phyloP scores from a whole-genome alignment of 192 early-diverging fungal genomes.

The Geranomyces variabilis region DNA sequence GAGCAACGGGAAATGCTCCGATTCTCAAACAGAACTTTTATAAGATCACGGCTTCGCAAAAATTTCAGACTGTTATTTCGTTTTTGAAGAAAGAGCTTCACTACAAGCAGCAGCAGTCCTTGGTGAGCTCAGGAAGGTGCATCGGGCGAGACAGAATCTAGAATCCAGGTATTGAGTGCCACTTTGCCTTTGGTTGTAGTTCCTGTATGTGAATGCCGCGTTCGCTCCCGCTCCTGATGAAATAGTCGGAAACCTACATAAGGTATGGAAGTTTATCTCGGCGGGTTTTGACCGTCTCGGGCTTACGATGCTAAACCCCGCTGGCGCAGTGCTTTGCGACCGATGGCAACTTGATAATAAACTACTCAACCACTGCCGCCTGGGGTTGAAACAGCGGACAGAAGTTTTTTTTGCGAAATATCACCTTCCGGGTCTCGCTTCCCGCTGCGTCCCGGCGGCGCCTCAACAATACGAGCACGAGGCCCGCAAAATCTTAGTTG shows the following conservation, averaged over 20 bases:
- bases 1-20: conserved; percentile 84
- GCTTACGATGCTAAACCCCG: not conserved
- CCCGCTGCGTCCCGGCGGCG: too few relatives aligned
- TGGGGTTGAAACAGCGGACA: conserved; percentile 72
- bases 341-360: conserved; percentile 81
- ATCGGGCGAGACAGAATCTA: too few relatives aligned
- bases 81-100: conserved; percentile 84
- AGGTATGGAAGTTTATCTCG: conserved; percentile 50
- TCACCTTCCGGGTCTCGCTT: too few relatives aligned
- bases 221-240: conserved; percentile 95
- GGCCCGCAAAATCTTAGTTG: too few relatives aligned
- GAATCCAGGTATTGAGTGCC: too few relatives aligned
- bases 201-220: conserved; percentile 91
- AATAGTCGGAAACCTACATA: conserved; percentile 76
- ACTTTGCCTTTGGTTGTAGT: conserved; percentile 48
- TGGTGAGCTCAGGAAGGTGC: conserved; percentile 53
- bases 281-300: too few relatives aligned
- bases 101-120: conserved; percentile 71
- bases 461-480: too few relatives aligned
- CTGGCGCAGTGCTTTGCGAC: conserved; percentile 76
- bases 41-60: conserved; percentile 81
- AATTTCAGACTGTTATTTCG: conserved; percentile 81
- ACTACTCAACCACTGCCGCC: conserved; percentile 89
- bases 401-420: too few relatives aligned
- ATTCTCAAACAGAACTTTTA: conserved; percentile 86